Percentiles rank a stretch among this genome's conserved stretches.
These are phyloP conservation scores for Trametes sanguinea DNA, from an alignment of 768 basidiomycete species.

Conservation along the genomic window DNA sequence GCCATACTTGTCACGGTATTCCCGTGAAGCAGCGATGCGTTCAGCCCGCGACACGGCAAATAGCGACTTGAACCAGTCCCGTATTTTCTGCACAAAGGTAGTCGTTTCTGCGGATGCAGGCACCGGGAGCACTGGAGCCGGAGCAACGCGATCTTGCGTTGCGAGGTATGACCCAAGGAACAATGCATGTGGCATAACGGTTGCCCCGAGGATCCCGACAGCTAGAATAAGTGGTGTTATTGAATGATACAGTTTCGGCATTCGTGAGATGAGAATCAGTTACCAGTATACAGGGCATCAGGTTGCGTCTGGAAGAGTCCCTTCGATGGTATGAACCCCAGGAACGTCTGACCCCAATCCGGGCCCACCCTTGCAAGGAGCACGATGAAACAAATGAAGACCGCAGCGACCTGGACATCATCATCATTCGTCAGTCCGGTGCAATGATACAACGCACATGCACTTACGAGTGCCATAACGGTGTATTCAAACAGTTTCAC, in stretches of 20 bases:
- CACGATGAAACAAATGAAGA: constrained; percentile 76
- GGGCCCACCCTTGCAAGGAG: constrained; percentile 71
- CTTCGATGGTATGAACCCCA: constrained; percentile 75
- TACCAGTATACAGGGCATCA: constrained; percentile 66
- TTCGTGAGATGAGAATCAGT: constrained; percentile 26
- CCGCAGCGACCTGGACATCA: constrained; percentile 36
- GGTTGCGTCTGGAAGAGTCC: constrained; percentile 46
- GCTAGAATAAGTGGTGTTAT: constrained; percentile 39
- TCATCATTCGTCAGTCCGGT: not conserved
- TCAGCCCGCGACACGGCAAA: constrained; percentile 29
- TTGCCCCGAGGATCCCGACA: constrained; percentile 76
- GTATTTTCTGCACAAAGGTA: constrained; percentile 5
- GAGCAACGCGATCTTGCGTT: constrained; percentile 67
- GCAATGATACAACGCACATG: no score
- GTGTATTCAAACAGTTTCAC: constrained; percentile 67
- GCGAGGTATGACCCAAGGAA: constrained; percentile 85
- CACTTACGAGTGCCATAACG: constrained; percentile 59
- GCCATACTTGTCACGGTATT: constrained; percentile 38
- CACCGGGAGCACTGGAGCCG: constrained; percentile 28
- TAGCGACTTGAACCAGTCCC: constrained; percentile 25
- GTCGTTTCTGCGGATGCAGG: constrained; percentile 5
- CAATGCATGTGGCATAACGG: constrained; percentile 89
- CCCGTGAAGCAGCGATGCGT: constrained; percentile 24
- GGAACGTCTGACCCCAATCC: constrained; percentile 70
- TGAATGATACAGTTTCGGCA: constrained; percentile 36